These are phyloP conservation scores for Vaccinium myrtillus DNA, from an alignment of 148 eudicot species.

Conservation along the genomic window DNA sequence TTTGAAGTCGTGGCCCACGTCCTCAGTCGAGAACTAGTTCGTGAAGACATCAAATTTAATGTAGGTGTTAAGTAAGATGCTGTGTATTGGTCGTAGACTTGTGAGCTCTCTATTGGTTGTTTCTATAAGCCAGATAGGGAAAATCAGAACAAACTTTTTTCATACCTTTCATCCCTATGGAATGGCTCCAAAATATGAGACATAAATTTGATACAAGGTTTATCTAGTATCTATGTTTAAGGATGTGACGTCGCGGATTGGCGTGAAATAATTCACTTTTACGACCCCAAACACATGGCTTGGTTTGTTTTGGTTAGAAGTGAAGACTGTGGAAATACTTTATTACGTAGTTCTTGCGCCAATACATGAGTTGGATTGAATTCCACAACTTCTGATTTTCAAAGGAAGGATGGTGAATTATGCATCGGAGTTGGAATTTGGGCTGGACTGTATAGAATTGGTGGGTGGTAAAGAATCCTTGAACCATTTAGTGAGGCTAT, in stretches of 20 bases:
- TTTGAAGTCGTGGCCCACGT: background rate
- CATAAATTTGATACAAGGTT: background rate
- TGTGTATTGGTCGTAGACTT: constrained; percentile 1
- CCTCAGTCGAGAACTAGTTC: background rate
- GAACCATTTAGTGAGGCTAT: background rate
- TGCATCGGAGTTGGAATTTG: background rate
- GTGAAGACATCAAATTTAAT: background rate
- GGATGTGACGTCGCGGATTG: background rate
- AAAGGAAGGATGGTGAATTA: background rate
- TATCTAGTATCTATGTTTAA: background rate
- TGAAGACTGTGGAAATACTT: background rate
- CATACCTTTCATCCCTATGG: background rate
- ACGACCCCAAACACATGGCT: background rate
- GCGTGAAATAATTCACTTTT: background rate
- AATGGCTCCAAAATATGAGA: background rate
- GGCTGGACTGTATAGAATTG: background rate
- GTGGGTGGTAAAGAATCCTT: background rate
- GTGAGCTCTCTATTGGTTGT: background rate
- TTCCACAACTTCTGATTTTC: background rate
- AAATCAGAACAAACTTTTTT: no score
- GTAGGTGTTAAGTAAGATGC: constrained; percentile 1
- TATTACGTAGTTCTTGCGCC: background rate
- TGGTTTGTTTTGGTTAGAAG: background rate
- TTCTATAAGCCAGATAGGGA: no score
- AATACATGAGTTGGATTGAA: background rate